These are phyloP conservation scores for Solanum arcanum DNA, from an alignment of 257 asterid species.

Conservation along the genomic window DNA sequence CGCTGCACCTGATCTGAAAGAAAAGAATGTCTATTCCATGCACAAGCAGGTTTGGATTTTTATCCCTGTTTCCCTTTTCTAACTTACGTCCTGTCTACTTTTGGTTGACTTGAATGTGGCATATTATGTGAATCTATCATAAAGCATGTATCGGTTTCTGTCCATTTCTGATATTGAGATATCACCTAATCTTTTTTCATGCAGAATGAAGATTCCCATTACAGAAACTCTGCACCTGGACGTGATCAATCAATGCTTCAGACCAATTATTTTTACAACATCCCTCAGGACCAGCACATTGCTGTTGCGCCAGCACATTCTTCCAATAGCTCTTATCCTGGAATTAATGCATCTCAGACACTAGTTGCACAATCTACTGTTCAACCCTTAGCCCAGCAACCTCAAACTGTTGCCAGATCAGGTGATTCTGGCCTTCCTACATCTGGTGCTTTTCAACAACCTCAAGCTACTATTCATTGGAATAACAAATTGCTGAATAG, in stretches of 20 bases:
- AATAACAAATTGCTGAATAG: conserved; percentile 23
- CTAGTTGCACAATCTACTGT: conserved; percentile 20
- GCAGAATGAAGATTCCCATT: conserved; percentile 42
- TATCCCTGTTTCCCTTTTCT: neutral
- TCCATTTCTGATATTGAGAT: neutral
- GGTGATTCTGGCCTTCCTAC: conserved; percentile 25
- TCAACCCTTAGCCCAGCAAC: conserved; percentile 30
- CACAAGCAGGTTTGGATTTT: conserved; percentile 28
- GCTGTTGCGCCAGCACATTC: conserved; percentile 23
- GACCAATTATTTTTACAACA: conserved; percentile 37
- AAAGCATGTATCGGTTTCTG: neutral
- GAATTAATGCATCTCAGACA: conserved; percentile 28
- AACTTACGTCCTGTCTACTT: neutral
- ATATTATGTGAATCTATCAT: neutral
- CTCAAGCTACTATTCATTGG: conserved; percentile 33
- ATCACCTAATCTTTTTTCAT: neutral
- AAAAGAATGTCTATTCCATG: conserved; percentile 23
- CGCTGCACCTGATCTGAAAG: conserved; percentile 35
- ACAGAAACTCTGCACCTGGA: conserved; percentile 19
- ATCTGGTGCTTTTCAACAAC: conserved; percentile 22
- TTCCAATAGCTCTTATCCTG: conserved; percentile 26
- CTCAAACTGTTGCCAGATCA: conserved; percentile 33
- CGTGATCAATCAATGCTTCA: conserved; percentile 30
- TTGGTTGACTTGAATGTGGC: neutral
- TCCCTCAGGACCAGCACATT: conserved; percentile 37